Evolutionary conservation across 225 moss, liverwort and hornwort species (phyloP).

Genomic region (Pleurozium schreberi): DNA sequence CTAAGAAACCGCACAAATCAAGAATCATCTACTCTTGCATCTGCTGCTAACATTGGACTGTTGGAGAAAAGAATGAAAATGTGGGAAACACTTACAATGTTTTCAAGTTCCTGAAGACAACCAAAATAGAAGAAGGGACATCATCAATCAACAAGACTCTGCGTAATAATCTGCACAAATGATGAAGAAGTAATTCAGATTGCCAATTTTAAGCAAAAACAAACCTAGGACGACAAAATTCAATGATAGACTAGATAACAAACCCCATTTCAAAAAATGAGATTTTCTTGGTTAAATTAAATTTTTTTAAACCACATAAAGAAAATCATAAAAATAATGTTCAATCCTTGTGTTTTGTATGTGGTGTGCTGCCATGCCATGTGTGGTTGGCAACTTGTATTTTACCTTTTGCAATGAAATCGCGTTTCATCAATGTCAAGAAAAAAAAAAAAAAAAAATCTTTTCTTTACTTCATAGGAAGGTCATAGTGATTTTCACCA

Average conservation of each 20-base stretch:
- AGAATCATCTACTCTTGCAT: not conserved
- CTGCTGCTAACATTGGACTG: too few relatives aligned
- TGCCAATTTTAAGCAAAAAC: not conserved
- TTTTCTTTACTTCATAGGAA: too few relatives aligned
- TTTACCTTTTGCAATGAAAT: too few relatives aligned
- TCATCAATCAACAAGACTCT: not conserved
- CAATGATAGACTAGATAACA: too few relatives aligned
- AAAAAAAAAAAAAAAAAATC: too few relatives aligned
- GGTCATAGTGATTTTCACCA: not conserved
- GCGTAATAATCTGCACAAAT: not conserved
- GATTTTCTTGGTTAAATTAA: too few relatives aligned
- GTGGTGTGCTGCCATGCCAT: too few relatives aligned
- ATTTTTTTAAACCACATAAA: not conserved
- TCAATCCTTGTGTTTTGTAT: too few relatives aligned
- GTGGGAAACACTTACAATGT: not conserved
- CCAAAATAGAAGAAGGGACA: not conserved
- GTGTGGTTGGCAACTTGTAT: too few relatives aligned
- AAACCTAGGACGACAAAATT: not conserved
- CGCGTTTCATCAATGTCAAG: too few relatives aligned
- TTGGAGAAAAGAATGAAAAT: not conserved
- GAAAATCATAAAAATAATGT: not conserved
- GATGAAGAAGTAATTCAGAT: not conserved
- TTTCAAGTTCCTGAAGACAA: not conserved
- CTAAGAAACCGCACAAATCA: not conserved
- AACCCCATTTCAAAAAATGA: not conserved